phyloP scores from a whole-genome alignment of 352 stramenopile genomes.

The Plasmopara muralis region DNA sequence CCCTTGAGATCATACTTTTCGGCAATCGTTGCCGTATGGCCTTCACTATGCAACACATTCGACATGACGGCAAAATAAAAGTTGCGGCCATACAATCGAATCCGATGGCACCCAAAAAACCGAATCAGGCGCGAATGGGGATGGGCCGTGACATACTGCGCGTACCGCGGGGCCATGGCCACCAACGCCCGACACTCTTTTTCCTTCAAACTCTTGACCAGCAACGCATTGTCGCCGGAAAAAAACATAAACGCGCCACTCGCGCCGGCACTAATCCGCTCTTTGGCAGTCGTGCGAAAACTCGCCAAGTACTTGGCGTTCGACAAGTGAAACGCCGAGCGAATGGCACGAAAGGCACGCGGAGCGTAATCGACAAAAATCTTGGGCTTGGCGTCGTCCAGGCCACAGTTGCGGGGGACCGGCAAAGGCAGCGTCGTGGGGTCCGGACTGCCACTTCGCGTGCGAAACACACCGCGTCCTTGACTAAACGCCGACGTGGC shows the following conservation, averaged over 20 bases:
- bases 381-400: conserved; percentile 53
- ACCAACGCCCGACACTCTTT: conserved; percentile 71
- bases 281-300: conserved; percentile 70
- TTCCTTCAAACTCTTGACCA: conserved; percentile 76
- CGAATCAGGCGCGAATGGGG: conserved; percentile 69
- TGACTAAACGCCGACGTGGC: conserved; percentile 32
- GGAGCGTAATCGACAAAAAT: conserved; percentile 74
- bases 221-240: conserved; percentile 60
- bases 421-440: conserved; percentile 1
- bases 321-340: conserved; percentile 50
- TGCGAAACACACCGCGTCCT: conserved; percentile 24
- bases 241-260: conserved; percentile 82
- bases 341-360: conserved; percentile 55
- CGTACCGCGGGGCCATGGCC: conserved; percentile 64
- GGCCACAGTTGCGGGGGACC: conserved; percentile 19
- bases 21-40: conserved; percentile 48
- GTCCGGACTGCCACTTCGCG: conserved; percentile 20
- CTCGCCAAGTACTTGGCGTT: conserved; percentile 66
- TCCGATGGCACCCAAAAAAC: conserved; percentile 81
- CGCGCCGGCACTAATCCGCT: conserved; percentile 69
- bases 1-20: conserved; percentile 79
- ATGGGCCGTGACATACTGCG: conserved; percentile 49
- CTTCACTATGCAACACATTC: conserved; percentile 60
- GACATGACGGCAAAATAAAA: conserved; percentile 82
- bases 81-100: conserved; percentile 71